Base-by-base conservation (phyloP, 352 stramenopile genomes). In the Phytophthora multivora region DNA sequence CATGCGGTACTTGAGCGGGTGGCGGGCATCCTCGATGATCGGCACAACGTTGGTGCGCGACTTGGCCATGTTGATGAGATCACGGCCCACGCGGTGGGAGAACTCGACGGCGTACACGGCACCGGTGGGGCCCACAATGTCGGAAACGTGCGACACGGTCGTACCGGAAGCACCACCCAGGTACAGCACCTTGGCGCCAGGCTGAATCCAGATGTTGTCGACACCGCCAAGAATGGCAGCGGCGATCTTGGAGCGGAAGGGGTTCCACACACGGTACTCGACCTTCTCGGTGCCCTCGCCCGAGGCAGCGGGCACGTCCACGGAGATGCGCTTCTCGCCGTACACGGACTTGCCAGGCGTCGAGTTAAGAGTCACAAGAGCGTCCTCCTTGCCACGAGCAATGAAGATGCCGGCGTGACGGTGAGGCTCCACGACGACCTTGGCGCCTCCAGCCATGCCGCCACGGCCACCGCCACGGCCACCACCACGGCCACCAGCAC, bases 191-290 rank as follows among this genome's bases (percentile, higher is more conserved):
- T 99, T 99, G 66, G 88, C 89, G 42, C 97, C 97, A 40, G 98
- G 98, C 46, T 83, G 83, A 70, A 99, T 99, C 90, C 86, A 98
- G 63, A 99, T 99, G 79, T 99, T 98, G 79, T 98, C 92, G 15
- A 99, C 91, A 83, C 98, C 98, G 65, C 97, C 98, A n/a, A 99
- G 83, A 69, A 99, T 98, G 28, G 97, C 97, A 28, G 98, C 98
- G 28, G 97, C 97, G 38, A 99, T 88, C 91, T 99, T 99, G 49
- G 96, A 99, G 64, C 98, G 91, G 91, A 99, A 99, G 58, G 98
- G 98, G 86, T 99, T 99, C 98, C 98, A 99, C 58, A 99, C 97
- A 62, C 98, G 95, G 84, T 99, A 99, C 82, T 99, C 98, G 30
- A 99, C 91, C 89, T 99, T 99, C 64, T 96, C 91, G 0, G 90